Evolutionary conservation across 2,329 filamentous ascomycete species (phyloP), one percentile per base, ranked within the genome.

Genomic region (Pyricularia grisea): DNA sequence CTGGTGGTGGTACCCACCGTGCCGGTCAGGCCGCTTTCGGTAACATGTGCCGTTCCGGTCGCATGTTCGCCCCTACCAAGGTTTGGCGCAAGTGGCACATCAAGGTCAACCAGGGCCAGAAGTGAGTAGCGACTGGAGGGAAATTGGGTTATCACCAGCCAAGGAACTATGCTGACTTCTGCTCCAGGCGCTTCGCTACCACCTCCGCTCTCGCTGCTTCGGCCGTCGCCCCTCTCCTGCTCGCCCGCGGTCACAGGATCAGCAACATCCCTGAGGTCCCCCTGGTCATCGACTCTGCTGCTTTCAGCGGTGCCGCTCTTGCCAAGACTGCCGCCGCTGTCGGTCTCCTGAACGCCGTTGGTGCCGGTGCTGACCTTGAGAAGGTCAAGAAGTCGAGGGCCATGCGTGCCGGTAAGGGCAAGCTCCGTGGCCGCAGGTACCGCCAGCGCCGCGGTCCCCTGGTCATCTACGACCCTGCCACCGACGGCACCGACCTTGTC

Each of bases 11-110:
- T 93, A 99, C 95, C 83, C 95, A 99, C 91, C 94, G 95, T 89
- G 95, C 95, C 81, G 95, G 95, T 88, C 95, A 99, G 88, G 95
- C 95, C 84, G 95, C 95, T 78, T 99, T 98, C 85, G 95, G 95
- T 93, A 99, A 99, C 92, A 93, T 94, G 93, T 99, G 95, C 88
- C 94, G 95, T 83, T 97, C 94, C 81, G 95, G 96, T 88, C 95
- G 95, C 87, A 99, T 99, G 95, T 99, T 99, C 87, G 95, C 95
- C 77, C 95, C 95, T 76, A 99, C 95, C 85, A 99, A 99, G 91
- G 92, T 97, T 87, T 99, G 95, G 96, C 90, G 95, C 83, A 97
- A 97, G 88, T 99, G 95, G 96, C 95, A 99, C 89, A 89, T 97
- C 88, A 98, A 98, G 93, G 89, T 99, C 90, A 97, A 97, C 89